Conservation (phyloP, 2,329 filamentous ascomycete species). For the Tolypocladium inflatum region DNA sequence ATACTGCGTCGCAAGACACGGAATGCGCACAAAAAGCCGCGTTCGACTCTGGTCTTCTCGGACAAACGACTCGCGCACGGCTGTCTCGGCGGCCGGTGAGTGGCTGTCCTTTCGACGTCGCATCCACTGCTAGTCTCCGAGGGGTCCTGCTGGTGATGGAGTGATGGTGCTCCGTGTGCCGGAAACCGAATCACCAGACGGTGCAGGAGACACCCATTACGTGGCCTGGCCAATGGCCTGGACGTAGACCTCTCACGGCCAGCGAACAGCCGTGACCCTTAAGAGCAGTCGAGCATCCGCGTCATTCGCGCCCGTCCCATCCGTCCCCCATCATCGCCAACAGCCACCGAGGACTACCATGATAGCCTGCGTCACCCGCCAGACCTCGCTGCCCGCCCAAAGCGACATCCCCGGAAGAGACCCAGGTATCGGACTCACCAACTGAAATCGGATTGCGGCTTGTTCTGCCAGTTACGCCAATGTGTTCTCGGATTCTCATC, state of each 20-base stretch:
- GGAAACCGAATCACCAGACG: not conserved
- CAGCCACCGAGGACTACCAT: not conserved
- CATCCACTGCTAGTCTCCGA: not conserved
- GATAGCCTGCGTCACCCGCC: not conserved
- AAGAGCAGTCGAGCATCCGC: not conserved
- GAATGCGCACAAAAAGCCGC: not conserved
- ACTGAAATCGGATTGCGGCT: not conserved
- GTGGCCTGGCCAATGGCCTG: constrained; percentile 6
- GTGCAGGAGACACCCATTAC: constrained; percentile 3
- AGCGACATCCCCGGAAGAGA: not conserved
- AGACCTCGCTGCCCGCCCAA: not conserved
- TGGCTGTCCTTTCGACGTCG: not conserved
- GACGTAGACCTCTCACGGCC: not conserved
- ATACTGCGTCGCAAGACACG: not conserved
- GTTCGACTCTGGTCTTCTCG: not conserved
- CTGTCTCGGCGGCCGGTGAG: not conserved
- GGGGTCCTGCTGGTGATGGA: not conserved
- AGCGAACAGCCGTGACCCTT: not conserved
- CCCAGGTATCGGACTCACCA: not conserved
- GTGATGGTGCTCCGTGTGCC: not conserved
- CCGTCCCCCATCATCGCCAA: not conserved
- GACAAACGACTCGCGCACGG: not conserved
- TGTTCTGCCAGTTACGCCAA: constrained; percentile 4
- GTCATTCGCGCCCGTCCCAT: not conserved
- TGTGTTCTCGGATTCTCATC: constrained; percentile 23